These are phyloP conservation scores for Phytophthora agathidicida DNA, from an alignment of 352 stramenopile species.

Conservation along the genomic window DNA sequence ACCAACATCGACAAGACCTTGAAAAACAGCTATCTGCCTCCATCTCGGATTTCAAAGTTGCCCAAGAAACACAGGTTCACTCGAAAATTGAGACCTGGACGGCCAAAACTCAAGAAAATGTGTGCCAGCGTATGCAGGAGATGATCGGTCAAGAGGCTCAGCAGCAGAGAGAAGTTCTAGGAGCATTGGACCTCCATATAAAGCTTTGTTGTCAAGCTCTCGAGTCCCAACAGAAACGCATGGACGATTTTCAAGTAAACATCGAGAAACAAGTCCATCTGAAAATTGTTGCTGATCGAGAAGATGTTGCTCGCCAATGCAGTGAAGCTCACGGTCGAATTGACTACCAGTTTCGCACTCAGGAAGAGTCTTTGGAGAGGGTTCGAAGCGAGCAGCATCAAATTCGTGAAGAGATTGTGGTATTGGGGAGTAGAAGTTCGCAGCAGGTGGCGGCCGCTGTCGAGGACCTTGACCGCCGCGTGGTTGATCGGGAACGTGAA, in stretches of 20 bases:
- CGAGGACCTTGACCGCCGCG: slow-evolving; percentile 15
- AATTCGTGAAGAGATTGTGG: slow-evolving; percentile 17
- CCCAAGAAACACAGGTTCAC: slow-evolving; percentile 20
- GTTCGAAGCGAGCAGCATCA: slow-evolving; percentile 21
- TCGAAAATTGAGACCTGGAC: slow-evolving; percentile 25
- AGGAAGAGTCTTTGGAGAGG: slow-evolving; percentile 30
- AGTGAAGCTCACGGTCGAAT: slow-evolving; percentile 38
- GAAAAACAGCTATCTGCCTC: slow-evolving; percentile 8
- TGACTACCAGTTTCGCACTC: slow-evolving; percentile 31
- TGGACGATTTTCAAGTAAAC: slow-evolving; percentile 9
- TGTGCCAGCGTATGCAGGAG: neutral
- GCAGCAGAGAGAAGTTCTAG: slow-evolving; percentile 12
- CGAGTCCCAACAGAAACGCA: slow-evolving; percentile 14
- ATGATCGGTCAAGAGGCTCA: slow-evolving; percentile 13
- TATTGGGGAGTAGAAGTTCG: neutral
- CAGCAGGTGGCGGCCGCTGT: slow-evolving; percentile 22
- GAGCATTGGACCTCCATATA: slow-evolving; percentile 11
- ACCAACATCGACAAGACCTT: slow-evolving; percentile 38
- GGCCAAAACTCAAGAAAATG: slow-evolving; percentile 14
- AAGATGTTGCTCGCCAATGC: slow-evolving; percentile 29
- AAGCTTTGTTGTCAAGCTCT: slow-evolving; percentile 21
- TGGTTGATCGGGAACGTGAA: slow-evolving; percentile 25
- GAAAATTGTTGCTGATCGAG: slow-evolving; percentile 22
- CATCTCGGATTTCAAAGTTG: slow-evolving; percentile 12
- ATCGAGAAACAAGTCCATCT: slow-evolving; percentile 14